These are phyloP conservation scores for Dacryopinax primogenitus DNA, from an alignment of 768 basidiomycete species.

Conservation along the genomic window DNA sequence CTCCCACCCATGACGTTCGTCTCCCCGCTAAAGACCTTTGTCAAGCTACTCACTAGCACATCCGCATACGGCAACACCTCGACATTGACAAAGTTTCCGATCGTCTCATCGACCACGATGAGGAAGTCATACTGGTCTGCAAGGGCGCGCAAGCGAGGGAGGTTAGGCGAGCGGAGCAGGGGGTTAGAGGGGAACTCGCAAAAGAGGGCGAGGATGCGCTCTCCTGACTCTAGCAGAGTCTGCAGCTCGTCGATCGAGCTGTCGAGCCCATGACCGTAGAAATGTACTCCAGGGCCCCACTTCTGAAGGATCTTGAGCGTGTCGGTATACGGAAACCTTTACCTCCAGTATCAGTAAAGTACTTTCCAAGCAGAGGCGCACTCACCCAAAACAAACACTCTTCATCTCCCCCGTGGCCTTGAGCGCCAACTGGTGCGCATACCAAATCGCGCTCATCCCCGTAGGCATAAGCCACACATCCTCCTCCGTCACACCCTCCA, in stretches of 20 bases:
- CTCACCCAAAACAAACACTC: constrained; percentile 89
- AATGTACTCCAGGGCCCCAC: constrained; percentile 90
- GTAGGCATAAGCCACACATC: constrained; percentile 81
- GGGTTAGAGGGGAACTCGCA: constrained; percentile 96
- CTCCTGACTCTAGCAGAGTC: constrained; percentile 35
- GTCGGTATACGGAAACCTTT: constrained; percentile 87
- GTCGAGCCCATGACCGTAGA: constrained; percentile 70
- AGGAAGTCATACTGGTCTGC: constrained; percentile 83
- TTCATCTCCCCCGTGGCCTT: constrained; percentile 47
- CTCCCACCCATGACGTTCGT: constrained; percentile 97
- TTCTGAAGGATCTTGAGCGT: constrained; percentile 88
- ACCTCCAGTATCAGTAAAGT: background rate
- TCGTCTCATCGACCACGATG: constrained; percentile 84
- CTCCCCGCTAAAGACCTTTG: constrained; percentile 90
- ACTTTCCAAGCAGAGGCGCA: constrained; percentile 8
- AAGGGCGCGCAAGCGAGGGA: constrained; percentile 56
- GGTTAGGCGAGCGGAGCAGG: constrained; percentile 69
- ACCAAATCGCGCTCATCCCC: constrained; percentile 95
- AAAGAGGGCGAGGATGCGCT: constrained; percentile 55
- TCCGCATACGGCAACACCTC: constrained; percentile 78
- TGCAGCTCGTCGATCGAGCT: constrained; percentile 64
- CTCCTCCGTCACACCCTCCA: constrained; percentile 56
- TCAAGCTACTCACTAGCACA: constrained; percentile 79
- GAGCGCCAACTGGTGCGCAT: constrained; percentile 60
- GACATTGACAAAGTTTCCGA: constrained; percentile 90